Percentiles rank a stretch among this genome's conserved stretches.
Conservation (phyloP, 176 grass and related monocot genomes). For the Aegilops umbellulata region DNA sequence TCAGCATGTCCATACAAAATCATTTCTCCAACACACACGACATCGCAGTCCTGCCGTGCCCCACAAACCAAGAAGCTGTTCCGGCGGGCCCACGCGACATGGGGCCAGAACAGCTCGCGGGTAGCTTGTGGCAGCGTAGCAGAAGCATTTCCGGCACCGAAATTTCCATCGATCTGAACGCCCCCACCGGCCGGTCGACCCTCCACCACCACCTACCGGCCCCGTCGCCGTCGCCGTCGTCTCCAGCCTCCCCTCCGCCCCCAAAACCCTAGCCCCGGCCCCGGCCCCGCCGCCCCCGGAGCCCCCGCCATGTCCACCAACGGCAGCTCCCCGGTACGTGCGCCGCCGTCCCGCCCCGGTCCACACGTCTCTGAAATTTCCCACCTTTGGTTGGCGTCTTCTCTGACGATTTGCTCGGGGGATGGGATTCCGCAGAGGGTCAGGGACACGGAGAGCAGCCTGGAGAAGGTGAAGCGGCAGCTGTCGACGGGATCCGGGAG, state of each 20-base stretch:
- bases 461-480: constrained; percentile 98
- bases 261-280: constrained; percentile 31
- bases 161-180: constrained; percentile 44
- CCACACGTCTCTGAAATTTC: background rate
- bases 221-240: background rate
- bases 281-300: background rate
- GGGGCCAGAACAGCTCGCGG: constrained; percentile 29
- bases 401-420: background rate
- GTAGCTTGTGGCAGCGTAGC: constrained; percentile 20
- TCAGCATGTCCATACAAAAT: too few species aligned
- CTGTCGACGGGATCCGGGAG: constrained; percentile 77
- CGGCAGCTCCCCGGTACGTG: constrained; percentile 59
- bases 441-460: constrained; percentile 57
- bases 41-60: background rate
- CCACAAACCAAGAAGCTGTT: background rate
- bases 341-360: background rate
- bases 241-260: background rate
- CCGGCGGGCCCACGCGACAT: constrained; percentile 35
- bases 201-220: constrained; percentile 15
- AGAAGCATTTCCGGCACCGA: constrained; percentile 29
- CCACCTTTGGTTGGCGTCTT: background rate
- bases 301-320: constrained; percentile 55
- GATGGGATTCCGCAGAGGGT: constrained; percentile 32
- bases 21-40: background rate
- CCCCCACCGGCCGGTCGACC: constrained; percentile 34